Conservation (phyloP, 129 eudicot genomes). For the Helichrysum umbraculigerum region DNA sequence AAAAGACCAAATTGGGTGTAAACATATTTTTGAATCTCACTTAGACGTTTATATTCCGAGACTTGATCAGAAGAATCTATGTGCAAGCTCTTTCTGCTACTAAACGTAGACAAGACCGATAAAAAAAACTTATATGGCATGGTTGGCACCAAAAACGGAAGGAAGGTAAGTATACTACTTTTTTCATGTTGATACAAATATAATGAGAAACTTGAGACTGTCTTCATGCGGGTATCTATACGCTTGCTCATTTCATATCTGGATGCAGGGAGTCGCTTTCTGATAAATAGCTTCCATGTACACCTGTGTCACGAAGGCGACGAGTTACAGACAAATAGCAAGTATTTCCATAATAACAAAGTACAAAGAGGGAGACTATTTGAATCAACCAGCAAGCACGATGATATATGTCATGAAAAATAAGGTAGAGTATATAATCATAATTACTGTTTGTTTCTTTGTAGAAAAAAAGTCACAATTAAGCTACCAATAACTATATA, state of each 20-base stretch:
- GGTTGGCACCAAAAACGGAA: not conserved
- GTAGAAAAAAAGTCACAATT: not conserved
- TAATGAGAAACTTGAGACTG: slow-evolving; percentile 2
- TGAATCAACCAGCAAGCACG: not conserved
- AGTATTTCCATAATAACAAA: not conserved
- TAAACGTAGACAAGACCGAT: not conserved
- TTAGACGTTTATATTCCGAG: not conserved
- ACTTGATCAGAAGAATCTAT: slow-evolving; percentile 7
- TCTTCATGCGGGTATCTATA: slow-evolving; percentile 2
- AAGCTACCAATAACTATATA: not conserved
- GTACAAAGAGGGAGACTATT: not conserved
- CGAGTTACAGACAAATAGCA: not conserved
- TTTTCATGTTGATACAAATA: slow-evolving; percentile 21
- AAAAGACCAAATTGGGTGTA: not conserved
- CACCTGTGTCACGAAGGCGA: slow-evolving; percentile 16
- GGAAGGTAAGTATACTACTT: not conserved
- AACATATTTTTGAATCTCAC: not conserved
- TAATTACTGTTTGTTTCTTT: not conserved
- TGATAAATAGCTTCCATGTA: slow-evolving; percentile 16
- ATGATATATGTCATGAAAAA: not conserved
- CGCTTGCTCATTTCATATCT: slow-evolving; percentile 1
- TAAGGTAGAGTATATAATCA: not conserved
- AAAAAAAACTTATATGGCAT: not conserved
- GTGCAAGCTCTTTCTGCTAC: slow-evolving; percentile 19
- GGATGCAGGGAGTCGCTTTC: slow-evolving; percentile 9